These are phyloP conservation scores for Quercus bicolor DNA, from an alignment of 306 rosid species.

Conservation along the genomic window DNA sequence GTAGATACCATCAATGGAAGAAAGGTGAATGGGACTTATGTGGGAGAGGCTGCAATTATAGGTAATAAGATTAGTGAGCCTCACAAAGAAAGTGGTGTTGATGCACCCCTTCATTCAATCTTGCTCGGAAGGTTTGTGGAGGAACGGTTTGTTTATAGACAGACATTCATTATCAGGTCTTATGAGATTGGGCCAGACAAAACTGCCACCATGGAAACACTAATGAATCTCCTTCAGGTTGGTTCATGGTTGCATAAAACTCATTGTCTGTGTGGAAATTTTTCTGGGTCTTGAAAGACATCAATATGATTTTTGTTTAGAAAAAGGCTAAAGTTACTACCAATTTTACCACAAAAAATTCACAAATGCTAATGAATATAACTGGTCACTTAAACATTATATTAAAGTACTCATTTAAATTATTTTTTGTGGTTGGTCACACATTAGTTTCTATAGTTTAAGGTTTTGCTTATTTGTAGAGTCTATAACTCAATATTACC, in stretches of 20 bases:
- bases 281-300: too few relatives aligned
- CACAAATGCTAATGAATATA: too few relatives aligned
- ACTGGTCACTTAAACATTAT: too few relatives aligned
- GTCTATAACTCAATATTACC: too few relatives aligned
- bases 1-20: slow-evolving; percentile 41
- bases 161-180: slow-evolving; percentile 58
- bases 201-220: slow-evolving; percentile 80
- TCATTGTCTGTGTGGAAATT: neutral
- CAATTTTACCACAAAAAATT: too few relatives aligned
- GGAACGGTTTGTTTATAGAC: slow-evolving; percentile 57
- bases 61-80: slow-evolving; percentile 3
- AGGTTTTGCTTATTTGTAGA: too few relatives aligned
- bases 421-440: too few relatives aligned
- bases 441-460: too few relatives aligned
- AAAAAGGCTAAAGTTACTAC: too few relatives aligned
- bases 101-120: slow-evolving; percentile 41
- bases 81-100: slow-evolving; percentile 19
- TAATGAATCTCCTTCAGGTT: slow-evolving; percentile 82
- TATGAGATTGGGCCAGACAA: slow-evolving; percentile 79
- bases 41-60: slow-evolving; percentile 22
- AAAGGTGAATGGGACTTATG: slow-evolving; percentile 49
- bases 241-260: neutral
- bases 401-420: too few relatives aligned
- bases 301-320: too few relatives aligned
- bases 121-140: slow-evolving; percentile 73